Evolutionary conservation across 352 stramenopile species (phyloP).

Genomic region (Blastocystis sp.): DNA sequence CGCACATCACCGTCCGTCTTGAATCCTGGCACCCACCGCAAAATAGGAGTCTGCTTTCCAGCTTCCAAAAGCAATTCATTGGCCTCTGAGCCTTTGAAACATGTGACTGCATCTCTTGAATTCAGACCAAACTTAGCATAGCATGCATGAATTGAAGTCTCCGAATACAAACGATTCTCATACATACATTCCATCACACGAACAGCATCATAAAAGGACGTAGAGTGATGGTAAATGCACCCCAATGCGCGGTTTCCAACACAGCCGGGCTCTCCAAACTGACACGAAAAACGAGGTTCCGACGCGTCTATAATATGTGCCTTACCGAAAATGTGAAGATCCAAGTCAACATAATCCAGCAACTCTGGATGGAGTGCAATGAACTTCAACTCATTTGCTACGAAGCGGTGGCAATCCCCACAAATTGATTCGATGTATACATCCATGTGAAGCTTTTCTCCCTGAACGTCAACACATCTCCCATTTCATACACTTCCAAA

Average conservation of each 20-base stretch:
- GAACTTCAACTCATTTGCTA: slow-evolving; percentile 44
- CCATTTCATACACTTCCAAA: background rate
- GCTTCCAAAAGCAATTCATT: slow-evolving; percentile 8
- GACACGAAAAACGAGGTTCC: background rate
- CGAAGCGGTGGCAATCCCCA: slow-evolving; percentile 37
- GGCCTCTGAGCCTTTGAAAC: slow-evolving; percentile 1
- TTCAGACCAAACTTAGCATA: slow-evolving; percentile 26
- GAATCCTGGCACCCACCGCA: slow-evolving; percentile 45
- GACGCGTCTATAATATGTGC: background rate
- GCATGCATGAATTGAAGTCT: background rate
- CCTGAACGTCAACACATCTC: background rate
- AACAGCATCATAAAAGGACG: slow-evolving; percentile 2
- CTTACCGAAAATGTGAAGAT: slow-evolving; percentile 51
- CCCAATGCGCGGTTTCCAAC: background rate
- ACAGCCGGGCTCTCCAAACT: slow-evolving; percentile 32
- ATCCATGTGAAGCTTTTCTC: slow-evolving; percentile 9
- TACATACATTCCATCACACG: slow-evolving; percentile 52
- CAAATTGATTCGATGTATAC: slow-evolving; percentile 53
- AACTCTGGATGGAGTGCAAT: slow-evolving; percentile 42
- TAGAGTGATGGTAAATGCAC: slow-evolving; percentile 41
- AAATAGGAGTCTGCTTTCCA: background rate
- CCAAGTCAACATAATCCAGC: slow-evolving; percentile 7
- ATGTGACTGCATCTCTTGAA: background rate
- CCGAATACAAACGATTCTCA: background rate
- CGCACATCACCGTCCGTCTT: background rate